phyloP scores from a whole-genome alignment of 2,329 filamentous ascomycete genomes.

The Ophiostoma himal-ulmi region DNA sequence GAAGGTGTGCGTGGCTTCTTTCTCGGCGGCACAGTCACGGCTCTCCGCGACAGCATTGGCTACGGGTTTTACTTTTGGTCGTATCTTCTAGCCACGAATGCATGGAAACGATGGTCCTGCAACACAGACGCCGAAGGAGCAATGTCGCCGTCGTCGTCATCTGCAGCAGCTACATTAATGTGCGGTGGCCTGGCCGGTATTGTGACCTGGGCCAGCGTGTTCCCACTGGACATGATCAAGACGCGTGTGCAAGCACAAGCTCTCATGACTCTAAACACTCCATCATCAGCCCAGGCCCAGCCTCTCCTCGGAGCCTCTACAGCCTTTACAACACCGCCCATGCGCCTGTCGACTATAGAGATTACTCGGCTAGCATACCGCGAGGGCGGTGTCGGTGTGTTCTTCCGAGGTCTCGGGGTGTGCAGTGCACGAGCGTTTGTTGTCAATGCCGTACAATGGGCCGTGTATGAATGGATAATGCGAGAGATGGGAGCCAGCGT shows the following conservation, averaged over 20 bases:
- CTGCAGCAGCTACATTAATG: conserved; percentile 55
- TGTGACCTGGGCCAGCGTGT: conserved; percentile 83
- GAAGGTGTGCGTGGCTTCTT: conserved; percentile 67
- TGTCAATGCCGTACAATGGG: conserved; percentile 92
- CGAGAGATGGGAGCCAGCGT: conserved; percentile 39
- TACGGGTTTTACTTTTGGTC: conserved; percentile 98
- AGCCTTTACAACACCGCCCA: conserved; percentile 10
- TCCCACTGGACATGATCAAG: conserved; percentile 88
- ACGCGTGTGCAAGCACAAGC: conserved; percentile 79
- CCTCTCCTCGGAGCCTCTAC: conserved; percentile 31
- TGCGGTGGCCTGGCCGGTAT: conserved; percentile 85
- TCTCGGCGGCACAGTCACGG: conserved; percentile 73
- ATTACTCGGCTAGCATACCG: conserved; percentile 62
- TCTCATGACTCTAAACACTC: conserved; percentile 25
- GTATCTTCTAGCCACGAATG: conserved; percentile 68
- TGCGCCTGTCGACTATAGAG: conserved; percentile 48
- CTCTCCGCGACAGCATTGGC: conserved; percentile 77
- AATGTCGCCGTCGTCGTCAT: background rate
- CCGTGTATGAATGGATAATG: conserved; percentile 87
- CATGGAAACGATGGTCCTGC: conserved; percentile 26
- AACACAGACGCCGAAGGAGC: conserved; percentile 15
- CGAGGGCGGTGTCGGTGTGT: conserved; percentile 54
- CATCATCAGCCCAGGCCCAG: conserved; percentile 27
- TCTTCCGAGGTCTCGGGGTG: conserved; percentile 69
- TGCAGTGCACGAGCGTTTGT: conserved; percentile 84